Base-by-base conservation (phyloP, 1,284 basidiomycete species). In the Xerocomus nothofagi region DNA sequence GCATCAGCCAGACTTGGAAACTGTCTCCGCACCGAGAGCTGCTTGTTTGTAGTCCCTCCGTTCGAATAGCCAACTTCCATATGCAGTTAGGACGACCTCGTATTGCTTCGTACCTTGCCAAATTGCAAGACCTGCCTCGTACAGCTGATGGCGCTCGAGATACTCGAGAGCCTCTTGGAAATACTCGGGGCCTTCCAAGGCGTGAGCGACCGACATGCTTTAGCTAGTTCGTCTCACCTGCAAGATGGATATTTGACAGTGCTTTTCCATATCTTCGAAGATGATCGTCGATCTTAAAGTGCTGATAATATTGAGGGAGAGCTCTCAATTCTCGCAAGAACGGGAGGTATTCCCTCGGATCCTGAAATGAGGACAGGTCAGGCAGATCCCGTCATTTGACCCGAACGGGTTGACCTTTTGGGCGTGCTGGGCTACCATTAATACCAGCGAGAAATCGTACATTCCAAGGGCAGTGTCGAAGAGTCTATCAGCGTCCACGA, bases 401-500 rank as follows among this genome's bases (percentile, higher is more conserved):
- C 3, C 4, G 23, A 26, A 37, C 8, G 33, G 8, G 21, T 56
- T 68, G 36, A 91, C 93, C 79, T 95, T 96, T 68, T 98, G 94
- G 30, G 95, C 91, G 62, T 98, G 91, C 67, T 99, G 97, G 1
- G 97, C 96, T 31, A 99, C 82, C 85, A 99, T 87, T 29, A 99
- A 76, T 2, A 98, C 95, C 3, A 99, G 76, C 20, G 90, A 86
- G 71, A 99, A 98, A 70, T 99, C 93, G 70, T 99, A 99, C 93
- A 98, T 98, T 21, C 97, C 96, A 21, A 99, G 79, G 2, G 97
- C 97, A 6, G 91, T 90, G 65, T 98, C 86, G 72, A 95, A 99
- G 3, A 99, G 79, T 54, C 80, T 81, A 61, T 99, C 86, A 0
- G 94, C 93, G 63, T 98, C 93, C 15, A 93, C 93, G 27, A 99